Evolutionary conservation across 768 basidiomycete genomes (phyloP), one percentile per base, ranked within the genome.

Genomic region (Artomyces pyxidatus): DNA sequence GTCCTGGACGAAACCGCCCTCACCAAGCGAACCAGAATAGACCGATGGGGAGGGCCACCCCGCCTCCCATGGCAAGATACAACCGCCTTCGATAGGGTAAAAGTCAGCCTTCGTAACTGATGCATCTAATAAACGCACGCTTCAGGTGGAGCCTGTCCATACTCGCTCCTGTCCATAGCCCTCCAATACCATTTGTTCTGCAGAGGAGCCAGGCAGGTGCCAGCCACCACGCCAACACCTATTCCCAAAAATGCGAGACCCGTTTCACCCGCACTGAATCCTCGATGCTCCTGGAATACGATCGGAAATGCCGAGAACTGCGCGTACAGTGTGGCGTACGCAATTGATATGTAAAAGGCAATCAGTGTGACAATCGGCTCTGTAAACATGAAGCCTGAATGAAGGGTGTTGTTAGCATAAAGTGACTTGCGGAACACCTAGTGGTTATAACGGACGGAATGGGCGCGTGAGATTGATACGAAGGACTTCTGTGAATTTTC

Each of bases 11-110:
- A 40, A 4, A 46, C 3, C 14, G 68, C 5, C 68, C 75, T 16
- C 57, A 73, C 80, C 80, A 83, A 37, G 81, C 79, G 61, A 84
- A 83, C 77, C 77, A 80, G 68, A 81, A 81, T 9, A 83, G 63
- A 1, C 81, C 79, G 42, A 77, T 63, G 1, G 82, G 82, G 26
- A 76, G 61, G 38, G 78, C 59, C 1, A 78, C 50, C 1, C 70
- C 77, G 16, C 78, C 80, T 19, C 76, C 37, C 56, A 79, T 77
- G 32, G 76, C 75, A 58, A 76, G 70, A 53, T 80, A 78, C 49
- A 85, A 61, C n/a, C 81, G 73, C 19, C 78, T 80, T 54, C 42
- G n/a, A n/a, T n/a, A n/a, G n/a, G n/a, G n/a, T n/a, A n/a, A n/a
- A n/a, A n/a, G n/a, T n/a, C n/a, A n/a, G n/a, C n/a, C n/a, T n/a